These are phyloP conservation scores for Penicillium griseofulvum DNA, from an alignment of 2,329 filamentous ascomycete species.

Conservation along the genomic window DNA sequence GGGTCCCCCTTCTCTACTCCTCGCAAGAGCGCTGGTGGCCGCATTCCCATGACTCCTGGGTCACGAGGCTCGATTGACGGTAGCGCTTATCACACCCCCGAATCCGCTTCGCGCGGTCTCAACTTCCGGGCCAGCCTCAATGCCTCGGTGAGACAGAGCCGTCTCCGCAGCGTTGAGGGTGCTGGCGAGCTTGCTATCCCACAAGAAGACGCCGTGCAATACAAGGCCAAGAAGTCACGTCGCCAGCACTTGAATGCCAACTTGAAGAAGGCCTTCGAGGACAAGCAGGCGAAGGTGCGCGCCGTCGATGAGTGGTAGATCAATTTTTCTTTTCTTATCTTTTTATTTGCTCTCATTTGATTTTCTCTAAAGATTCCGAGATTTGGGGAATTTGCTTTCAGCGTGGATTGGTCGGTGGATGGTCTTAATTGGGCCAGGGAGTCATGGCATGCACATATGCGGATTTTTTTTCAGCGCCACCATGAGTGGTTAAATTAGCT, in stretches of 20 bases:
- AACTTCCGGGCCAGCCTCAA: constrained; percentile 38
- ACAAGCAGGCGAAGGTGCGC: constrained; percentile 35
- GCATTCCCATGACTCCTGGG: constrained; percentile 39
- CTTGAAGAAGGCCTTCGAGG: constrained; percentile 37
- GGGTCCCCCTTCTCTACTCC: constrained; percentile 40
- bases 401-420: constrained; percentile 3
- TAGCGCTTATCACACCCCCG: constrained; percentile 43
- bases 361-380: neutral
- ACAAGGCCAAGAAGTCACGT: constrained; percentile 38
- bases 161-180: constrained; percentile 33
- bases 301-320: constrained; percentile 33
- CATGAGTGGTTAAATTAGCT: neutral
- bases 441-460: constrained; percentile 18
- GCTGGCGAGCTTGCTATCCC: constrained; percentile 23
- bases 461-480: constrained; percentile 4
- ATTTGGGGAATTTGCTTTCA: constrained; percentile 1
- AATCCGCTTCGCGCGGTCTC: constrained; percentile 34
- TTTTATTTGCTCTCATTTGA: neutral
- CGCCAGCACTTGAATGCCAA: constrained; percentile 35
- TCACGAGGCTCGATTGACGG: constrained; percentile 38
- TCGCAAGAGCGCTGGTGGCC: constrained; percentile 29
- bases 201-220: constrained; percentile 33
- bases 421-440: constrained; percentile 3
- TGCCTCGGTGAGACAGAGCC: constrained; percentile 33
- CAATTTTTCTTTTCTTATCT: neutral